Base-by-base conservation (phyloP, 306 rosid species). In the Styphnolobium japonicum region DNA sequence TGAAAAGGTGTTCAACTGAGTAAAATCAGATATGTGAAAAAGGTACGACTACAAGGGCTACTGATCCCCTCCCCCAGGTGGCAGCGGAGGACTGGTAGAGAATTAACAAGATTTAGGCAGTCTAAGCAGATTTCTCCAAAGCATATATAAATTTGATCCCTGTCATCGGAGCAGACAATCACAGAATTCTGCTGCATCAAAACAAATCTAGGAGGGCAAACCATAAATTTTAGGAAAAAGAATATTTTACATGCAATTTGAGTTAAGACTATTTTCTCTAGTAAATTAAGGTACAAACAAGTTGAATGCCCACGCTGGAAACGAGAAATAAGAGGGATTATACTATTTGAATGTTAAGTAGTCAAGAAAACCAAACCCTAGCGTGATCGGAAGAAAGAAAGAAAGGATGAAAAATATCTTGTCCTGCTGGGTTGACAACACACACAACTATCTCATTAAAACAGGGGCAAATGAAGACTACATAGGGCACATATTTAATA, bases 401-500 rank as follows among this genome's bases (percentile, higher is more conserved):
- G 3, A 39, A n/a, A n/a, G 2, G 6, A 15, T n/a, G 2, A 36
- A 14, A 19, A 14, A 8, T 27, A 9, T 25, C 3, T 12, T 11
- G 29, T 25, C 16, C 9, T 31, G 18, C 33, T 52, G 29, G 31
- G 56, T 31, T 31, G 25, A 36, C 57, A 77, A 22, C 69, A 63
- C 18, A n/a, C n/a, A 48, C 10, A 56, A 48, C 12, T 31, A 77
- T 63, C 67, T 21, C 25, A 37, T 37, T 55, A 9, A 40, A 18
- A 68, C 8, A 40, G 6, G 42, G 37, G 21, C 21, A 76, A 22
- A 49, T 21, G 42, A 49, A 45, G 23, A 21, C 29, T 19, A 1
- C 29, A 53, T 22, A 43, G 39, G 82, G 42, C 65, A 70, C n/a
- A n/a, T n/a, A n/a, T n/a, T n/a, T n/a, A n/a, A n/a, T 42, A 61